A percentile compares a stretch with the other conserved stretches of the same genome.
Evolutionary conservation across 208 protist genomes (phyloP).

Genomic region (Herpetomonas tarakana): DNA sequence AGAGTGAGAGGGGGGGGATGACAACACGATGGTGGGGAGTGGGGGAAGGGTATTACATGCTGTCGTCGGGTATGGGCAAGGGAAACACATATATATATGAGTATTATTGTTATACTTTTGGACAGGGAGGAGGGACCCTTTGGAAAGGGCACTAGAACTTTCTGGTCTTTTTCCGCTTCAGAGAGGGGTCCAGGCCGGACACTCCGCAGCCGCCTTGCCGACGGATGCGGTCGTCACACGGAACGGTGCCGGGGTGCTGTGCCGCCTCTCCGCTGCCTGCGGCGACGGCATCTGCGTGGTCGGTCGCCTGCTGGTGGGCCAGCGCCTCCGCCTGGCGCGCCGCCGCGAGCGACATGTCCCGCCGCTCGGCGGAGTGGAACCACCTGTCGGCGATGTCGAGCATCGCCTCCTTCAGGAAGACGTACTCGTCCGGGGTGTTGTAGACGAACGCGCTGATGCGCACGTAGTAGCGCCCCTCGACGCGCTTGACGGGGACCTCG

Average conservation of each 20-base stretch:
- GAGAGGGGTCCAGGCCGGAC: conserved; percentile 36
- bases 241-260: conserved; percentile 13
- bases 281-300: not conserved
- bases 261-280: not conserved
- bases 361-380: conserved; percentile 19
- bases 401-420: conserved; percentile 74
- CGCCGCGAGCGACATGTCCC: not conserved
- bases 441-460: conserved; percentile 90
- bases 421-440: conserved; percentile 83
- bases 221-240: conserved; percentile 55
- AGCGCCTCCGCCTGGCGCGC: conserved; percentile 6
- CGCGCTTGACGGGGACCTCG: conserved; percentile 86
- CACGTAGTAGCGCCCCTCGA: conserved; percentile 76
- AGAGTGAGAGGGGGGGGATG: no score
- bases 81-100: no score
- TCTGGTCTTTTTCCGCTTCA: conserved; percentile 37
- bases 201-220: conserved; percentile 56
- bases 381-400: conserved; percentile 56
- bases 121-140: no score
- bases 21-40: no score
- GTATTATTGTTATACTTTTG: no score
- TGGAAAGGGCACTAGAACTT: conserved; percentile 43
- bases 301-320: conserved; percentile 1
- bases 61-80: no score
- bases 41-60: no score